These are phyloP conservation scores for Cyathus striatus DNA, from an alignment of 768 basidiomycete species.

Conservation along the genomic window DNA sequence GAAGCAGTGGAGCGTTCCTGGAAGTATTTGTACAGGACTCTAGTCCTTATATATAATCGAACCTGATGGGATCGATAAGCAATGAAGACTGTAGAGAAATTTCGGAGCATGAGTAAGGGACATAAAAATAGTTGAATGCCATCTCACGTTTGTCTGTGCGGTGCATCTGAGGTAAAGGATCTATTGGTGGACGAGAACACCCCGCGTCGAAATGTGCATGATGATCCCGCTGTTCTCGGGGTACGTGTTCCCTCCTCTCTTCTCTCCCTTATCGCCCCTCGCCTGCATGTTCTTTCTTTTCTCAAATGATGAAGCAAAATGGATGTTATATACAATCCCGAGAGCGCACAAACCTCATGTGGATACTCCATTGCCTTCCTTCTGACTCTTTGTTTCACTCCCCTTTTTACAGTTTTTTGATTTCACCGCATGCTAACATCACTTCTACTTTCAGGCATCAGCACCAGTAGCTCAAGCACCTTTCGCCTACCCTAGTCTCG, in stretches of 20 bases:
- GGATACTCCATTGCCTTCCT: constrained; percentile 61
- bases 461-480: constrained; percentile 40
- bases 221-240: constrained; percentile 82
- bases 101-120: too few species aligned
- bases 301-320: constrained; percentile 24
- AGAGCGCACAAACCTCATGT: constrained; percentile 42
- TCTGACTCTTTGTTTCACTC: constrained; percentile 28
- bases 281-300: too few species aligned
- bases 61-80: too few species aligned
- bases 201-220: constrained; percentile 59
- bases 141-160: constrained; percentile 92
- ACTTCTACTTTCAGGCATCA: background rate
- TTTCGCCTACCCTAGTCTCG: constrained; percentile 16
- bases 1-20: too few species aligned
- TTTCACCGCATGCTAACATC: background rate
- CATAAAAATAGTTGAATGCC: constrained; percentile 83
- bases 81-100: too few species aligned
- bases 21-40: too few species aligned
- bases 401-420: background rate
- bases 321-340: constrained; percentile 22
- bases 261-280: constrained; percentile 8
- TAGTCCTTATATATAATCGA: too few species aligned
- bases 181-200: constrained; percentile 76
- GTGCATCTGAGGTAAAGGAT: constrained; percentile 86
- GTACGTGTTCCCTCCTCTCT: constrained; percentile 34